These are phyloP conservation scores for Salix purpurea DNA, from an alignment of 345 rosid species.

Conservation along the genomic window DNA sequence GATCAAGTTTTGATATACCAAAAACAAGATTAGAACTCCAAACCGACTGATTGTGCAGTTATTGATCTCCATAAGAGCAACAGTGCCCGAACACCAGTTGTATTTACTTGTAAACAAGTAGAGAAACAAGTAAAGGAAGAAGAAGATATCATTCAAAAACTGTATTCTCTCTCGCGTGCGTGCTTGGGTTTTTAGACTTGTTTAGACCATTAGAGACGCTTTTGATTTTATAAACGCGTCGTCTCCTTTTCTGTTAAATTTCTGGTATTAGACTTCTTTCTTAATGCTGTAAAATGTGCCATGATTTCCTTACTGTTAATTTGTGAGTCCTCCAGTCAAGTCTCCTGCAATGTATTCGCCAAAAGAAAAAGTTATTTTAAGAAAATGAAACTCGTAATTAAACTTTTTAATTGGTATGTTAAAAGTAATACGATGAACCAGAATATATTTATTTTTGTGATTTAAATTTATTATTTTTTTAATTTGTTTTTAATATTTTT, in stretches of 20 bases:
- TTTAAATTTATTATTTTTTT: too few species aligned
- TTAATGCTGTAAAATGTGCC: not conserved
- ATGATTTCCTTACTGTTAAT: not conserved
- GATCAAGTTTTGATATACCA: conserved; percentile 9
- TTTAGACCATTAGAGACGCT: not conserved
- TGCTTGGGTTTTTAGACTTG: not conserved
- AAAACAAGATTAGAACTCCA: conserved; percentile 2
- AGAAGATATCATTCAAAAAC: conserved; percentile 1
- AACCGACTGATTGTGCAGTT: conserved; percentile 14
- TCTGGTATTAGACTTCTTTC: not conserved
- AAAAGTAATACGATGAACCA: too few species aligned
- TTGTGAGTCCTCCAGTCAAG: not conserved
- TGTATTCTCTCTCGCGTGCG: not conserved
- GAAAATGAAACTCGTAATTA: too few species aligned
- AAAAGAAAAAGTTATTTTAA: too few species aligned
- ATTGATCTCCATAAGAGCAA: conserved; percentile 9
- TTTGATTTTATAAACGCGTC: not conserved
- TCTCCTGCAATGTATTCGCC: too few species aligned
- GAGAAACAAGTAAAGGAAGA: not conserved
- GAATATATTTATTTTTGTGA: too few species aligned
- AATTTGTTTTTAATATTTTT: too few species aligned
- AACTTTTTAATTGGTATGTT: too few species aligned
- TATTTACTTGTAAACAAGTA: not conserved
- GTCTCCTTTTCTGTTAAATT: not conserved
- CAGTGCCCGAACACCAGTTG: not conserved